Base-by-base conservation (phyloP, 2,329 filamentous ascomycete species). In the Daldinia sp. region DNA sequence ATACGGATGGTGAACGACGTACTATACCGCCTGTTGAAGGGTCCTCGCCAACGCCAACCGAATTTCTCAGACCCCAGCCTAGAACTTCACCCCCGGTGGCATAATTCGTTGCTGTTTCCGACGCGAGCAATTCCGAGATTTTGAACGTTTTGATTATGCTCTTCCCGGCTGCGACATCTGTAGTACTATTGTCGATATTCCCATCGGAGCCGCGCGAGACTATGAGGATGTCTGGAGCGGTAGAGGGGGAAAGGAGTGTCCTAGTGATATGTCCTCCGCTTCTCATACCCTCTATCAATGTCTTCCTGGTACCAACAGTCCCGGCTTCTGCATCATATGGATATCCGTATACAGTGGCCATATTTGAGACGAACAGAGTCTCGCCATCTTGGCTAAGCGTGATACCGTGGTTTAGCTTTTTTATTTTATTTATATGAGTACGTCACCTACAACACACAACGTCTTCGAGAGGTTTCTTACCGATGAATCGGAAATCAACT, bases 21-120 rank as follows among this genome's bases (percentile, higher is more conserved):
- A 68, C 66, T 61, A 87, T 79, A 15, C 80, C 82, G 17, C 84
- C 84, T 0, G 79, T 79, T 3, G 71, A 59, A 1, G 82, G 83
- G 55, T 91, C 81, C 74, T 90, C 89, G n/a, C 80, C 87, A 3
- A 93, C 77, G 8, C 90, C 90, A 3, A 92, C 89, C 1, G 88
- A 87, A 74, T 93, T 93, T 34, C 89, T 82, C 53, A 93, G 79
- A 9, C 90, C 90, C 89, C 89, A 93, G 13, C 89, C 85, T 2
- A 87, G 75, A 0, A 84, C 69, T 10, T 73, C 67, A 2, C 84
- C 84, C 11, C 85, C 67, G 75, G 77, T 68, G 32, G 82, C 79
- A 47, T 81, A 87, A 67, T 84, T 76, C 70, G 2, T 69, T 45
- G 43, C 67, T 60, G 29, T 71, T 21, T 19, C 64, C 25, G 60